Base-by-base conservation (phyloP, 2,329 filamentous ascomycete species). In the Aspergillus chevalieri region DNA sequence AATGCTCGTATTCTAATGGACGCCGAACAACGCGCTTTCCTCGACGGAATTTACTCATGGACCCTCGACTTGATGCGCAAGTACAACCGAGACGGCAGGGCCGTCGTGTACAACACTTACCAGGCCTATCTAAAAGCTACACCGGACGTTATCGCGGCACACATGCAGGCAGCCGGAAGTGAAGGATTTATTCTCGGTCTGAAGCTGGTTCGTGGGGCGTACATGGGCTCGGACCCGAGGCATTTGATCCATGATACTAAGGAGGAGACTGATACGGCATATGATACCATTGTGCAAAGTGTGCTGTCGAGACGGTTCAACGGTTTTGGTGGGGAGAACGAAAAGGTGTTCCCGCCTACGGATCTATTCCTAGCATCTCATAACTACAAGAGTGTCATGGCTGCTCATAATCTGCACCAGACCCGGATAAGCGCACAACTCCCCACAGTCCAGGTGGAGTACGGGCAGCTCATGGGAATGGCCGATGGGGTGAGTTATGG, bases 31-130 rank as follows among this genome's bases (percentile, higher is more conserved):
- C 83, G 85, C 49, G 78, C 81, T 48, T 79, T 93, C 26, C 88
- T 95, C 70, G 74, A 79, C 5, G 89, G 89, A 6, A 92, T 94
- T 53, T 85, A 93, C 65, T 79, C 82, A 57, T 92, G 89, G 86
- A 88, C 85, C 4, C 69, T 93, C 45, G 72, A 78, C n/a, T 85
- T 89, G 58, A 87, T 90, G 74, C 80, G 81, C 59, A 82, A 80
- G 64, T 91, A 87, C 74, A 94, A 94, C 72, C 79, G 74, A 43
- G 69, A 69, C n/a, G 71, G 68, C 0, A 79, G 79, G 28, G 84
- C 87, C 3, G 76, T 89, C 28, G 78, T 96, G 49, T 94, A 91
- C 71, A 84, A 84, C 53, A 89, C 86, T 0, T 90, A 90, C 67
- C 87, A 90, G 67, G 84, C 84, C 1, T 91, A 90, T 67, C 78